Base-by-base conservation (phyloP, 495 filamentous ascomycete genomes). In the Glutinoglossum americanum region DNA sequence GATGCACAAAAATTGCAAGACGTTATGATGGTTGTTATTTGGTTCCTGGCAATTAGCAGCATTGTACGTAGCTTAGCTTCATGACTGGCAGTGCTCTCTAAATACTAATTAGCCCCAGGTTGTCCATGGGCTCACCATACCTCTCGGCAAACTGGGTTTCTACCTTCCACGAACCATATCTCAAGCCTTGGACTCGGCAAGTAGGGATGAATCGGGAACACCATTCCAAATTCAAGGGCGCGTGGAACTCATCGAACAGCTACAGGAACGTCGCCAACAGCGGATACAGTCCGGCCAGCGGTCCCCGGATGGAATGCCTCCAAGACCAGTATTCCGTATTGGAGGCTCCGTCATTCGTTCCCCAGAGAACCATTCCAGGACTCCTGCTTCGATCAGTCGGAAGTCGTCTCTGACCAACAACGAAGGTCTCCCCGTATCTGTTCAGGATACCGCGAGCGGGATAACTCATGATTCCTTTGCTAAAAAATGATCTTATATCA, bases 1-100 rank as follows among this genome's bases (percentile, higher is more conserved):
- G 89, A 95, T 66, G 83, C 86, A 7, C 63, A 70, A 30, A 66
- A 72, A 19, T 69, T 92, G 10, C 70, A 69, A 33, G 84, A 90
- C 59, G 70, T 76, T 0, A 75, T 88, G 37, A 72, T 70, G 17
- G 72, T 93, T 8, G 79, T 94, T 0, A 79, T 94, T 8, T 95
- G 88, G 88, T 94, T 94, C 64, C 65, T 94, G 59, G 81, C 80
- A 21, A 78, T 89, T 35, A 88, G 86, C 67, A 92, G 86, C 61
- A 87, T 94, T 63, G 87, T 89, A 69, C 76, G 85, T 77, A 19
- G 19, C 39, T 45, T 57, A 33, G 62, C 62, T 32, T 5, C 25
- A 10, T 66, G 37, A 67, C 47, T 33, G 35, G 21, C 11, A 23
- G 30, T 23, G 23, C 7, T 13, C 27, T 28, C 21, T 19, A 11